Conservation (phyloP, 2,329 filamentous ascomycete species). For the Sphaerostilbella broomeana region DNA sequence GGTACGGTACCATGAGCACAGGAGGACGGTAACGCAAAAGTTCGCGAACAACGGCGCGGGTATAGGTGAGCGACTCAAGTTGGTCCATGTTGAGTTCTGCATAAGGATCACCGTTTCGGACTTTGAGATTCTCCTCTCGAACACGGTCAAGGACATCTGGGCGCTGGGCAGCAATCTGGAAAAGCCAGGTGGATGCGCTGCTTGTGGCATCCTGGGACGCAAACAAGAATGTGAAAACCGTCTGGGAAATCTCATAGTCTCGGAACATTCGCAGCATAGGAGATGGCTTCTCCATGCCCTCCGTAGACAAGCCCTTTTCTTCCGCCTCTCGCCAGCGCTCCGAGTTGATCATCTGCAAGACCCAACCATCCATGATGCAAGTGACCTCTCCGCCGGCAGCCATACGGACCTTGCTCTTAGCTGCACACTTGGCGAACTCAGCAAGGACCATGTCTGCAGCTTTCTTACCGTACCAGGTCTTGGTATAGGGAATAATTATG, state of each 20-base stretch:
- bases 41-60: constrained; percentile 85
- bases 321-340: constrained; percentile 73
- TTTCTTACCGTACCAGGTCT: constrained; percentile 96
- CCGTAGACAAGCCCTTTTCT: constrained; percentile 61
- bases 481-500: constrained; percentile 89
- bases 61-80: constrained; percentile 83
- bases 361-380: constrained; percentile 95
- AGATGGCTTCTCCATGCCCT: constrained; percentile 70
- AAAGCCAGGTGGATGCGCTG: constrained; percentile 89
- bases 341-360: constrained; percentile 81
- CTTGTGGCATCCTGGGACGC: constrained; percentile 96
- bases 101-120: constrained; percentile 67
- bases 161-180: constrained; percentile 88
- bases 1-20: constrained; percentile 93
- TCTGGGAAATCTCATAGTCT: constrained; percentile 88
- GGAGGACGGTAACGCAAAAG: constrained; percentile 90
- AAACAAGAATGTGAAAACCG: constrained; percentile 93
- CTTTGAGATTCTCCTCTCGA: constrained; percentile 78
- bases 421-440: constrained; percentile 85
- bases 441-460: constrained; percentile 84
- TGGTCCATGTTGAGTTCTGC: constrained; percentile 72
- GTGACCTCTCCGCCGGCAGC: constrained; percentile 75
- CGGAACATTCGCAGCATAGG: constrained; percentile 79
- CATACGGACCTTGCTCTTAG: constrained; percentile 91
- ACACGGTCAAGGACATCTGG: constrained; percentile 88